A percentile compares a stretch with the other conserved stretches of the same genome.
These are phyloP conservation scores for Scheffersomyces stipitis DNA, from an alignment of 805 yeast species.

Conservation along the genomic window DNA sequence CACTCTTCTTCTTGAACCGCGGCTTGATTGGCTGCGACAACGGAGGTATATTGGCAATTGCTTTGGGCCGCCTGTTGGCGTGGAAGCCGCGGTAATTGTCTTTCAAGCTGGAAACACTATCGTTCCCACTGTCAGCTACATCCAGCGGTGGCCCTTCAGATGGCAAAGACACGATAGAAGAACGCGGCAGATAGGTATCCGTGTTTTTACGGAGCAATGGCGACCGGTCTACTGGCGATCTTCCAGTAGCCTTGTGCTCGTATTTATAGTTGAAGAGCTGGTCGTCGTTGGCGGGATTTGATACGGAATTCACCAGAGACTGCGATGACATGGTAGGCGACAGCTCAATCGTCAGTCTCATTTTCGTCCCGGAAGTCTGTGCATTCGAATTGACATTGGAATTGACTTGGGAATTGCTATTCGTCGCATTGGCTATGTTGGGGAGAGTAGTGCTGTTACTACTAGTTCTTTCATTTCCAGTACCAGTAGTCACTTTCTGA, in stretches of 20 bases:
- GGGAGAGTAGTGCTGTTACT: background rate
- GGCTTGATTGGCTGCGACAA: conserved; percentile 51
- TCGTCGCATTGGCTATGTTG: too few relatives aligned
- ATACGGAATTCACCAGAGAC: too few relatives aligned
- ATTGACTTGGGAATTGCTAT: too few relatives aligned
- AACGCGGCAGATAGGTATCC: conserved; percentile 13
- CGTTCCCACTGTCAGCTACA: conserved; percentile 1
- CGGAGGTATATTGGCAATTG: conserved; percentile 42
- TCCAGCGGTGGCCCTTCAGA: background rate
- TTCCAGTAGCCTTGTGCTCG: conserved; percentile 2
- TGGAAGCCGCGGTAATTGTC: conserved; percentile 43
- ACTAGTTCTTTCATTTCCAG: too few relatives aligned
- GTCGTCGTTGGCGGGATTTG: conserved; percentile 3
- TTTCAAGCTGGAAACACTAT: conserved; percentile 8
- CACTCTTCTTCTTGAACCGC: conserved; percentile 37
- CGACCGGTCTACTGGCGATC: background rate
- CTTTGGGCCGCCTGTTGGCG: conserved; percentile 26
- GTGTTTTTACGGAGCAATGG: background rate
- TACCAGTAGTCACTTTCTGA: background rate
- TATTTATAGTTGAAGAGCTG: conserved; percentile 9
- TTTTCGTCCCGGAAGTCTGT: too few relatives aligned
- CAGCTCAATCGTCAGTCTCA: too few relatives aligned
- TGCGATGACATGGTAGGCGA: too few relatives aligned
- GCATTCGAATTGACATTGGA: too few relatives aligned
- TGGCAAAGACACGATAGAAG: conserved; percentile 9